phyloP scores from a whole-genome alignment of 108 stramenopile species.

The Skeletonema costatum region DNA sequence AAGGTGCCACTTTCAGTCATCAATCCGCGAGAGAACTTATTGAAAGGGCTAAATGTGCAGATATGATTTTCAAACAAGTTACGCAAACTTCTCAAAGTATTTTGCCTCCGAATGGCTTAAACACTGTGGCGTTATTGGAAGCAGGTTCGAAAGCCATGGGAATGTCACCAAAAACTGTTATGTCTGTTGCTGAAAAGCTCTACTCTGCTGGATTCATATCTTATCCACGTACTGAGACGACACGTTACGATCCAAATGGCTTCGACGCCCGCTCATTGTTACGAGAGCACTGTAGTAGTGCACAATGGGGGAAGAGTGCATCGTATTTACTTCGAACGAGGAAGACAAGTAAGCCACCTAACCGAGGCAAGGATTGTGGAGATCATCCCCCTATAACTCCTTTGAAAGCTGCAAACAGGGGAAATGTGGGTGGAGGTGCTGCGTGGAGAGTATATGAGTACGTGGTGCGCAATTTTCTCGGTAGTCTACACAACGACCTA shows the following conservation, averaged over 20 bases:
- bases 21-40: conserved; percentile 7
- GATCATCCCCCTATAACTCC: conserved; percentile 46
- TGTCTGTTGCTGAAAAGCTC: conserved; percentile 50
- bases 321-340: conserved; percentile 40
- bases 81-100: conserved; percentile 2
- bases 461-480: conserved; percentile 29
- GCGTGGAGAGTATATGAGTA: conserved; percentile 46
- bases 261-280: conserved; percentile 46
- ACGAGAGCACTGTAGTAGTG: conserved; percentile 25
- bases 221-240: conserved; percentile 83
- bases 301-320: conserved; percentile 48
- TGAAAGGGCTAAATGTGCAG: conserved; percentile 8
- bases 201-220: conserved; percentile 66
- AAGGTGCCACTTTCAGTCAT: neutral
- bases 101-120: conserved; percentile 23
- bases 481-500: conserved; percentile 33
- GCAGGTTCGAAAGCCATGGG: conserved; percentile 45
- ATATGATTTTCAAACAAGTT: conserved; percentile 8
- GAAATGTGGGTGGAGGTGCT: conserved; percentile 21
- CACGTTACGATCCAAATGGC: conserved; percentile 54
- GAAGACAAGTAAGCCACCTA: conserved; percentile 42
- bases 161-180: conserved; percentile 37
- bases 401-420: conserved; percentile 18
- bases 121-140: conserved; percentile 36
- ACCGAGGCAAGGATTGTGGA: conserved; percentile 50